phyloP scores from a whole-genome alignment of 2,329 filamentous ascomycete species.

The Madurella fahalii region DNA sequence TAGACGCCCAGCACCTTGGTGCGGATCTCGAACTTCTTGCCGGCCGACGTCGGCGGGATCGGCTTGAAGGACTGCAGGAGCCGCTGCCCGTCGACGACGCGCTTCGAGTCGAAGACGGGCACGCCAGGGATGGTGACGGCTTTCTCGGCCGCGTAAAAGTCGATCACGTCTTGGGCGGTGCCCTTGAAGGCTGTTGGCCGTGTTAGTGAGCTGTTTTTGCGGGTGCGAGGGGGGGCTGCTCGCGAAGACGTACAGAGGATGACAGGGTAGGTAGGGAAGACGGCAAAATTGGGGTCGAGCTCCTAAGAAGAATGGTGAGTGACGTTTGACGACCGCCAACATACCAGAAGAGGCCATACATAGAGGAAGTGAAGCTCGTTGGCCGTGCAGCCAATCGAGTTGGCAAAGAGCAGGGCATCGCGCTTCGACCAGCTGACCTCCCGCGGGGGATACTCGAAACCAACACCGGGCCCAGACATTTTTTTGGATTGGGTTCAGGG shows the following conservation, averaged over 20 bases:
- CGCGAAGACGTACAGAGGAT: slow-evolving; percentile 60
- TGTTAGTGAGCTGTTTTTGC: neutral
- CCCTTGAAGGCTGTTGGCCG: slow-evolving; percentile 64
- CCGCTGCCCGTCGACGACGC: slow-evolving; percentile 80
- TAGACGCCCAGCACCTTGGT: slow-evolving; percentile 80
- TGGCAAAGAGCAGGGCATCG: slow-evolving; percentile 84
- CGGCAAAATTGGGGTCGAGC: slow-evolving; percentile 77
- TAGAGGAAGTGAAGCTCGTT: slow-evolving; percentile 93
- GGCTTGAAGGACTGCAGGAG: slow-evolving; percentile 72
- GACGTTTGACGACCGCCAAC: neutral
- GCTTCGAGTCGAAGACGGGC: slow-evolving; percentile 68
- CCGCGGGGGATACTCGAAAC: slow-evolving; percentile 73
- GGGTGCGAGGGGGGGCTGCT: neutral
- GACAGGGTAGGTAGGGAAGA: slow-evolving; percentile 85
- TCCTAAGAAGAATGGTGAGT: slow-evolving; percentile 51
- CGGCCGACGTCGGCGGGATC: slow-evolving; percentile 66
- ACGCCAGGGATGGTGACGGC: slow-evolving; percentile 67
- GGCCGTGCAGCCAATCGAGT: slow-evolving; percentile 76
- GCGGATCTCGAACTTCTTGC: slow-evolving; percentile 69
- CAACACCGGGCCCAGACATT: slow-evolving; percentile 55
- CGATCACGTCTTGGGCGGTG: slow-evolving; percentile 68
- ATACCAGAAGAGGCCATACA: slow-evolving; percentile 44
- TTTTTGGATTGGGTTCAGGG: slow-evolving; percentile 8
- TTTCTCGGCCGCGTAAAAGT: slow-evolving; percentile 73
- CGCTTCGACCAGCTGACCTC: slow-evolving; percentile 83